phyloP scores from a whole-genome alignment of 345 rosid genomes.

The Eucalyptus camaldulensis region DNA sequence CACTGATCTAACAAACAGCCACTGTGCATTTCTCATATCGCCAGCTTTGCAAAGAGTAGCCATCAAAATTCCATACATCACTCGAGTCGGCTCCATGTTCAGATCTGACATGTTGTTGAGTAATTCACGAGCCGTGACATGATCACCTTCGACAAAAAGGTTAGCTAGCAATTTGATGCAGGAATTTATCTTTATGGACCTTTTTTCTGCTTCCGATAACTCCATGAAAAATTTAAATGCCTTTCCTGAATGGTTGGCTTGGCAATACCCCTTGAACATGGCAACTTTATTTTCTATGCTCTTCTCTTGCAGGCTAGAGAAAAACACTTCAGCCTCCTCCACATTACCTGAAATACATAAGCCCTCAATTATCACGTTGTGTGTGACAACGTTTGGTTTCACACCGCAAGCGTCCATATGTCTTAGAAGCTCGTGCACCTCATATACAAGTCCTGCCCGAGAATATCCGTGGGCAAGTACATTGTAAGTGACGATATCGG shows the following conservation, averaged over 20 bases:
- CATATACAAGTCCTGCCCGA: slow-evolving; percentile 27
- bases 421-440: slow-evolving; percentile 13
- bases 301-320: slow-evolving; percentile 17
- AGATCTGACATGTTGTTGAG: slow-evolving; percentile 25
- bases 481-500: slow-evolving; percentile 41
- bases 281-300: slow-evolving; percentile 27
- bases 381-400: slow-evolving; percentile 28
- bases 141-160: slow-evolving; percentile 30
- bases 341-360: slow-evolving; percentile 54
- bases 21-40: slow-evolving; percentile 21
- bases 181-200: slow-evolving; percentile 12
- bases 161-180: slow-evolving; percentile 35
- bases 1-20: slow-evolving; percentile 17
- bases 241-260: slow-evolving; percentile 16
- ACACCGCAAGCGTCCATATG: slow-evolving; percentile 26
- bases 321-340: slow-evolving; percentile 46
- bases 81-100: slow-evolving; percentile 21
- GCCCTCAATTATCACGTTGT: slow-evolving; percentile 55
- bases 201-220: slow-evolving; percentile 10
- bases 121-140: slow-evolving; percentile 17
- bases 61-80: slow-evolving; percentile 37
- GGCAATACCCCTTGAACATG: slow-evolving; percentile 55
- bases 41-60: slow-evolving; percentile 26
- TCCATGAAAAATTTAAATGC: slow-evolving; percentile 30
- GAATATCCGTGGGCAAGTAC: slow-evolving; percentile 46